These are phyloP conservation scores for Emergomyces orientalis DNA, from an alignment of 2,329 filamentous ascomycete genomes.

Conservation along the genomic window DNA sequence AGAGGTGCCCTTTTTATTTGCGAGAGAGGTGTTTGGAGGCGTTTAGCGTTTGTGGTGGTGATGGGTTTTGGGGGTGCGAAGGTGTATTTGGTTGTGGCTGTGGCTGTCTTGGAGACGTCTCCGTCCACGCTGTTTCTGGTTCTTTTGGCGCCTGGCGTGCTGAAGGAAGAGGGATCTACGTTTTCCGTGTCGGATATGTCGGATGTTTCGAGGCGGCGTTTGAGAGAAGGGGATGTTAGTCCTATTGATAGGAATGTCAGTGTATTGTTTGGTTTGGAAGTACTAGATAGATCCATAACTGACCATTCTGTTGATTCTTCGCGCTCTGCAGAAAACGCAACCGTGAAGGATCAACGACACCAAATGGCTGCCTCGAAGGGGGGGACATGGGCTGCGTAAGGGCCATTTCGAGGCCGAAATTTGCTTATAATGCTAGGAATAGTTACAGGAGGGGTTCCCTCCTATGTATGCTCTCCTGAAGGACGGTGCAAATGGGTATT, in stretches of 20 bases:
- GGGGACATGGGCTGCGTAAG: slow-evolving; percentile 20
- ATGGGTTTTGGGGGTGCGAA: slow-evolving; percentile 22
- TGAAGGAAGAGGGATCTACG: slow-evolving; percentile 44
- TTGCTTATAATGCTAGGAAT: neutral
- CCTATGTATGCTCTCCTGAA: neutral
- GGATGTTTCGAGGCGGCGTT: slow-evolving; percentile 39
- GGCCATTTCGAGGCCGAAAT: slow-evolving; percentile 18
- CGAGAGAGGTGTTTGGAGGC: slow-evolving; percentile 11
- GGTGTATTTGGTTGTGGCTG: slow-evolving; percentile 34
- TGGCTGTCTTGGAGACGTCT: slow-evolving; percentile 23
- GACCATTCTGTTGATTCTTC: slow-evolving; percentile 35
- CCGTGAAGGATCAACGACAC: slow-evolving; percentile 23
- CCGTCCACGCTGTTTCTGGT: slow-evolving; percentile 29
- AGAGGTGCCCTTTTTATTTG: slow-evolving; percentile 28
- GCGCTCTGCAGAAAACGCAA: slow-evolving; percentile 24
- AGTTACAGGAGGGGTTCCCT: no score
- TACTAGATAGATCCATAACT: neutral
- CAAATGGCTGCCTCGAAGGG: slow-evolving; percentile 26
- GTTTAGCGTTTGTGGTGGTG: slow-evolving; percentile 12
- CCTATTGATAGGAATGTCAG: slow-evolving; percentile 11
- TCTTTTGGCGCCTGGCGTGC: slow-evolving; percentile 36
- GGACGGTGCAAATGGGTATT: neutral
- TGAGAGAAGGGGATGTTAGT: slow-evolving; percentile 31
- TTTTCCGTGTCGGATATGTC: slow-evolving; percentile 50
- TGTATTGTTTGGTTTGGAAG: neutral